phyloP scores from a whole-genome alignment of 306 rosid species.

The Vigna hirtella region DNA sequence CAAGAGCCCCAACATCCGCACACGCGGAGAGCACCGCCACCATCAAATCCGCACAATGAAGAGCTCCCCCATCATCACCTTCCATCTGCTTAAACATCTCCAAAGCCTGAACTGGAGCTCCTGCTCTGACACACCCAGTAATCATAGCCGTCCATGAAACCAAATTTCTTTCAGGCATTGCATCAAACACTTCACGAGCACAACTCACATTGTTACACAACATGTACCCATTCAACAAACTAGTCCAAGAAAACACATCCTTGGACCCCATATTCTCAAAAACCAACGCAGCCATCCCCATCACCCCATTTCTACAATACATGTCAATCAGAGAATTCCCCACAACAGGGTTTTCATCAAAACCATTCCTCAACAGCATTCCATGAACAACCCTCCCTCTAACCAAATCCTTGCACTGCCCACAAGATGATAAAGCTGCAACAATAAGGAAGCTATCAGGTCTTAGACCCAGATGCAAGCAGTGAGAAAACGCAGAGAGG shows the following conservation, averaged over 20 bases:
- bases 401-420: conserved; percentile 33
- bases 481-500: conserved; percentile 21
- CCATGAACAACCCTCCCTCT: conserved; percentile 43
- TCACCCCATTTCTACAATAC: conserved; percentile 36
- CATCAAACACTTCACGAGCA: conserved; percentile 39
- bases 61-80: background rate
- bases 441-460: conserved; percentile 39
- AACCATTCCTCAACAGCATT: conserved; percentile 38
- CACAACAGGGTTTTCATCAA: conserved; percentile 32
- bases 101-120: conserved; percentile 48
- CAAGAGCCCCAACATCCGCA: conserved; percentile 40
- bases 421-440: conserved; percentile 44
- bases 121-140: conserved; percentile 38
- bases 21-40: conserved; percentile 39
- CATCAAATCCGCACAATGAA: background rate
- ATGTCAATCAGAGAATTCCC: conserved; percentile 44
- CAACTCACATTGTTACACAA: background rate
- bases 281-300: conserved; percentile 21
- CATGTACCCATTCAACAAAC: conserved; percentile 12
- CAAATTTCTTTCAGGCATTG: conserved; percentile 39
- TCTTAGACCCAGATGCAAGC: conserved; percentile 3
- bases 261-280: conserved; percentile 40
- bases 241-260: conserved; percentile 40
- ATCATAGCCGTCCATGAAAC: conserved; percentile 46
- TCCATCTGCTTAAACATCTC: conserved; percentile 33